A percentile compares a stretch with the other conserved stretches of the same genome.
Conservation (phyloP, 164 flowering plant species). For the Vitis rupestris region DNA sequence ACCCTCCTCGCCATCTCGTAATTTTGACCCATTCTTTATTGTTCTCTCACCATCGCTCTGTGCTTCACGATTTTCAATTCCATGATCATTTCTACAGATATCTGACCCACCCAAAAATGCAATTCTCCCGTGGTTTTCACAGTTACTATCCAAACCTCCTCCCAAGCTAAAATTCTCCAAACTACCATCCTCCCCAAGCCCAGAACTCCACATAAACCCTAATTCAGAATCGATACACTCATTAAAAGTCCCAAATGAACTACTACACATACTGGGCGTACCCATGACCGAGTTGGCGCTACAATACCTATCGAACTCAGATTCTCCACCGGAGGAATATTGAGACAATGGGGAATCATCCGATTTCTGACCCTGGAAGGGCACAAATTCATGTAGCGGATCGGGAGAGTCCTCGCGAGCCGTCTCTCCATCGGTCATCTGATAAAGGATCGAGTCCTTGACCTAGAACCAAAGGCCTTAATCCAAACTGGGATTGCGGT, state of each 20-base stretch:
- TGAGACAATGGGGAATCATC: slow-evolving; percentile 38
- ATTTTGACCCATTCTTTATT: background rate
- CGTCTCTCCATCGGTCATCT: slow-evolving; percentile 54
- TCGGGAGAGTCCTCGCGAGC: slow-evolving; percentile 32
- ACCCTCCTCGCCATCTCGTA: background rate
- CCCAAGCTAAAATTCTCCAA: slow-evolving; percentile 42
- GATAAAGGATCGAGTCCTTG: slow-evolving; percentile 3
- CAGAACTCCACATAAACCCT: slow-evolving; percentile 47
- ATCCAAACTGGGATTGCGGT: background rate
- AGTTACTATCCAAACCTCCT: slow-evolving; percentile 21
- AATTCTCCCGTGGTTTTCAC: slow-evolving; percentile 4
- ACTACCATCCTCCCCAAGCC: slow-evolving; percentile 31
- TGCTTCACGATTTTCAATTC: slow-evolving; percentile 2
- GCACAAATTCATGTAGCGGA: slow-evolving; percentile 22
- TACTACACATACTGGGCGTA: slow-evolving; percentile 62
- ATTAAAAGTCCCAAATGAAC: slow-evolving; percentile 45
- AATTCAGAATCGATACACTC: slow-evolving; percentile 60
- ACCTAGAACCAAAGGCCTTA: background rate
- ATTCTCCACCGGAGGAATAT: slow-evolving; percentile 75
- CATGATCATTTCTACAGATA: slow-evolving; percentile 2
- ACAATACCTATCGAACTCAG: slow-evolving; percentile 82
- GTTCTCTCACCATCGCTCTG: background rate
- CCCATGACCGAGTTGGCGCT: slow-evolving; percentile 84
- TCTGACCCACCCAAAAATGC: slow-evolving; percentile 3
- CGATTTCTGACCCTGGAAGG: slow-evolving; percentile 23